Evolutionary conservation across 2,329 filamentous ascomycete genomes (phyloP), one percentile per base, ranked within the genome.

Genomic region (Claviceps pazoutovae): DNA sequence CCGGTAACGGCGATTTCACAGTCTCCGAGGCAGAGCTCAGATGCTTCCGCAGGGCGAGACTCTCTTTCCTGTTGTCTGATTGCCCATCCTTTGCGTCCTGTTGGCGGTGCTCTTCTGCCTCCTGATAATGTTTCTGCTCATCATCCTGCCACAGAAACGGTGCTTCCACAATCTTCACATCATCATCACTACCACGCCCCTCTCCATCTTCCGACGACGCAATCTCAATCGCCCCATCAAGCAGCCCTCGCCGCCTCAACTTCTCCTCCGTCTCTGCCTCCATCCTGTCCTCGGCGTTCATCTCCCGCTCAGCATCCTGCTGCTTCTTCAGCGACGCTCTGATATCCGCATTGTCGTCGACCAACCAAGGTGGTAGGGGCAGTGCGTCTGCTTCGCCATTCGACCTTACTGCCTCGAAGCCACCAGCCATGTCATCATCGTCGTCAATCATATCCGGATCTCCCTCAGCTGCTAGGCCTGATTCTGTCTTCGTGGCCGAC

Each of bases 321-420:
- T 81, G 78, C 52, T 79, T 75, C 58, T 76, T 78, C 54, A 82
- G 66, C 26, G 76, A 74, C 48, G 83, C 75, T 54, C 84, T 74
- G 36, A 90, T 80, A 53, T 89, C 85, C 2, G 75, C 74, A 14
- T 14, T 44, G 5, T 80, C 68, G 55, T 81, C 77, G 2, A 71
- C 68, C 60, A 93, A 76, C 87, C 87, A 93, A 0, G 87, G 87
- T 1, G 87, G 87, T 7, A 91, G 62, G 0, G 83, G 87, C 7
- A 90, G 62, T 1, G 76, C 71, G 3, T 63, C 66, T 64, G 74
- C 64, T 55, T 73, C 61, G 59, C 3, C 16, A 64, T 60, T 9
- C 65, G 61, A 3, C 59, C 53, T 21, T 74, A 72, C 56, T 34
- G 72, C 78, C 51, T 84, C 76, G 59, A 89, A 88, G 0, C 84